phyloP scores from a whole-genome alignment of 148 eudicot genomes.

The Camellia lanceoleosa region DNA sequence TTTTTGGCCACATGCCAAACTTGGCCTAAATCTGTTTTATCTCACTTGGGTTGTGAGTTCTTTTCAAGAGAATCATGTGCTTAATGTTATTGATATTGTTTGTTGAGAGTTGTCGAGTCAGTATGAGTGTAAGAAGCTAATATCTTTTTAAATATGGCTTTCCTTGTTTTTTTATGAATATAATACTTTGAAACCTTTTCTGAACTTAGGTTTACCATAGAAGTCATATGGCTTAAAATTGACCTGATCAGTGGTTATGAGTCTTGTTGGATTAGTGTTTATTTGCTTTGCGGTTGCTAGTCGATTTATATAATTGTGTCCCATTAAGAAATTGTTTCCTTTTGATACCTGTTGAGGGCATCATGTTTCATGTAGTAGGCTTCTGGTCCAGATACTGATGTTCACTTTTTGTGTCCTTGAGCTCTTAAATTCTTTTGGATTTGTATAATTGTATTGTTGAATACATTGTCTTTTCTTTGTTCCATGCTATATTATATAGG shows the following conservation, averaged over 20 bases:
- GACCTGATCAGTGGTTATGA: not conserved
- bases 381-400: not conserved
- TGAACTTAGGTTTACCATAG: not conserved
- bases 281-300: not conserved
- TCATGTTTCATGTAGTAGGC: not conserved
- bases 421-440: slow-evolving; percentile 3
- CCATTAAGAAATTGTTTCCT: not conserved
- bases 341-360: slow-evolving; percentile 4
- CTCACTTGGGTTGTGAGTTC: not conserved
- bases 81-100: slow-evolving; percentile 7
- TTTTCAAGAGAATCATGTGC: not conserved
- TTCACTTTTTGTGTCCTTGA: slow-evolving; percentile 2
- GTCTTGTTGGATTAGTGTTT: too few species aligned
- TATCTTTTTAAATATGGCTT: not conserved
- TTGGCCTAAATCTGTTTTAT: not conserved
- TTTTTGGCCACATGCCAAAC: too few species aligned
- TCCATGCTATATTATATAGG: not conserved
- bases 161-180: not conserved
- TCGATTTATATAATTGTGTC: not conserved
- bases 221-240: not conserved
- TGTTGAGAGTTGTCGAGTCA: not conserved
- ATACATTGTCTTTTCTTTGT: not conserved
- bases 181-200: not conserved
- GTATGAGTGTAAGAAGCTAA: slow-evolving; percentile 2
- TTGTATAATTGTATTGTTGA: not conserved